Evolutionary conservation across 768 basidiomycete genomes (phyloP), one percentile per base, ranked within the genome.

Genomic region (Lactarius akahatsu): DNA sequence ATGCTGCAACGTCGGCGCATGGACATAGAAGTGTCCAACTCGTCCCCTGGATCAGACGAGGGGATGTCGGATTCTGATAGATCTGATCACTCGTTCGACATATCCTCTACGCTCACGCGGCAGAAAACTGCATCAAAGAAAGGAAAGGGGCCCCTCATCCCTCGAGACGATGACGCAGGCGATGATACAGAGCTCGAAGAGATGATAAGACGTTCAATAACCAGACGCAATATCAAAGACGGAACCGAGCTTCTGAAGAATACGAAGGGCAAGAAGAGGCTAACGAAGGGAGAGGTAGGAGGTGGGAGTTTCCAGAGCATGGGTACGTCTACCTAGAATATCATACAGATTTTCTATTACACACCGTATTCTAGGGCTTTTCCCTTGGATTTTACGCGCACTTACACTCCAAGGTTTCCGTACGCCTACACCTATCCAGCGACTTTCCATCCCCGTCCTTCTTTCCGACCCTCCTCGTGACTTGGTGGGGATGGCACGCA

Each of bases 401-500:
- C 79, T 98, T 45, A 89, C 90, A 2, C 81, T 96, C n/a, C 90
- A 96, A 73, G 96, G 96, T 20, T 98, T 93, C 77, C 89, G 92
- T 41, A 90, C 88, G 54, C 97, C 97, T 16, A 99, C 97, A 0
- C 97, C 97, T 0, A 98, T 99, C 59, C 97, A 99, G 76, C 87
- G 96, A 7, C 83, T 91, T 28, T 80, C 94, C 3, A 92, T 99
- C 55, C 97, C 97, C 7, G 81, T 88, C 23, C 84, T 97, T 50
- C 85, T 98, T 45, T 77, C 89, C 15, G 86, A 84, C 50, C 94
- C 96, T 47, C 94, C 95, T 10, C 82, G 91, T 61, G 96, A 97
- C 77, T 86, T 99, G 16, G 94, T 98, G 16, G 96, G 94, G 50
- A 99, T 98, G 97, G 96, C 97, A 43, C 85, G 97, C 43, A 99